Evolutionary conservation across 1,139 yeast genomes (phyloP), one percentile per base, ranked within the genome.

Genomic region (Sugiyamaella sp.): DNA sequence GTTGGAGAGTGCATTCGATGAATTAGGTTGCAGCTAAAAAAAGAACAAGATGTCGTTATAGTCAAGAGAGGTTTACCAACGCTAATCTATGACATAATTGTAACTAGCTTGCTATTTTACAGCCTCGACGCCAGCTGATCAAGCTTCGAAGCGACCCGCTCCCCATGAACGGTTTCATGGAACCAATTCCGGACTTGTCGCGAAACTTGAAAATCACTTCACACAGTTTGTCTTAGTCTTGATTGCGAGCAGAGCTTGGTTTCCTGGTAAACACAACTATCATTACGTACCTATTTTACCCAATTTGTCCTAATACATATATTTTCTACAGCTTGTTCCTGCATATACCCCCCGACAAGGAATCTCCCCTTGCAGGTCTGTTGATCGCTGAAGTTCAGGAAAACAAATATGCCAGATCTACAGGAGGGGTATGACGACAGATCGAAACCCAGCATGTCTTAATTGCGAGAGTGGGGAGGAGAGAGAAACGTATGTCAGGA

Each of bases 341-440:
- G 46, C 46, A 43, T 43, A 27, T 29, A 25, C 16, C 14, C 4
- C 46, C 35, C 14, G 9, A 25, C 14, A 6, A 27, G 46, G 46
- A n/a, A 9, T 3, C 16, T 25, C 24, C 46, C 46, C 46, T 27
- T 41, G 46, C 37, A 14, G 20, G 16, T 41, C 46, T 2, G 38
- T 16, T 24, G 46, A 43, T 43, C 38, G 8, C 29, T 9, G 10
- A 29, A 20, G 17, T 4, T 29, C 8, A 17, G 37, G 10, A 12
- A 22, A 6, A 42, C 37, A 25, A 3, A 19, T 3, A 43, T 29
- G 46, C 32, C 29, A 17, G 46, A 43, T 43, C 38, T 14, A 10
- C 25, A 43, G 46, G 38, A 32, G 46, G 16, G 19, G 32, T 43
- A 43, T 43, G 46, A 43, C 46, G 46, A 43, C 14, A 29, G 35